Evolutionary conservation across 2,329 filamentous ascomycete genomes (phyloP).

Genomic region (Phaeosphaeriaceae sp.): DNA sequence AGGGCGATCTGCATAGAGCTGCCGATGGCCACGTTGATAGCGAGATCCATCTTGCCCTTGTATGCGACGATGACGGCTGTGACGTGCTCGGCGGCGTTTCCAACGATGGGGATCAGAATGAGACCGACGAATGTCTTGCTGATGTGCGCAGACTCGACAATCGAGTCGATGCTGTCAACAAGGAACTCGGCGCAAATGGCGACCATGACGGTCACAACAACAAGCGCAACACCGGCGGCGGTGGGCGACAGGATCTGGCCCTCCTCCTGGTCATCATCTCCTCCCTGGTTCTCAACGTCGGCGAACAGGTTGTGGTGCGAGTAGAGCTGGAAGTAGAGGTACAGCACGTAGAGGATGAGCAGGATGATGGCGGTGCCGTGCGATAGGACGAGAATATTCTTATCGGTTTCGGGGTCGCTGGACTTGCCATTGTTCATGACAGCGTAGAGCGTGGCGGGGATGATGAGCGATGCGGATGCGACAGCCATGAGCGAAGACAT

Average conservation of each 20-base stretch:
- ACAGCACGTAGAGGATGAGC: constrained; percentile 61
- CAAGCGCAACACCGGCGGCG: constrained; percentile 54
- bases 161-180: constrained; percentile 61
- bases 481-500: constrained; percentile 69
- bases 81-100: constrained; percentile 64
- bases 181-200: constrained; percentile 62
- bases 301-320: constrained; percentile 58
- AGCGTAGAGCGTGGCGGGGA: constrained; percentile 61
- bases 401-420: constrained; percentile 49
- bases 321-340: constrained; percentile 63
- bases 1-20: constrained; percentile 64
- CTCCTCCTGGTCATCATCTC: constrained; percentile 37
- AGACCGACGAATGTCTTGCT: constrained; percentile 65
- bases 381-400: constrained; percentile 58
- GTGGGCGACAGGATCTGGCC: constrained; percentile 54
- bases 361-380: constrained; percentile 62
- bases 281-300: constrained; percentile 44
- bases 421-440: constrained; percentile 51
- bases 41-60: constrained; percentile 66
- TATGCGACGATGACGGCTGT: constrained; percentile 62
- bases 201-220: constrained; percentile 58
- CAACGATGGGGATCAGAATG: constrained; percentile 64
- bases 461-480: constrained; percentile 61
- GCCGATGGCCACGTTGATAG: constrained; percentile 63
- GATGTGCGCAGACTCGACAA: constrained; percentile 59